A percentile compares a stretch with the other conserved stretches of the same genome.
phyloP scores from a whole-genome alignment of 352 stramenopile species.

The Phytophthora parvispora region DNA sequence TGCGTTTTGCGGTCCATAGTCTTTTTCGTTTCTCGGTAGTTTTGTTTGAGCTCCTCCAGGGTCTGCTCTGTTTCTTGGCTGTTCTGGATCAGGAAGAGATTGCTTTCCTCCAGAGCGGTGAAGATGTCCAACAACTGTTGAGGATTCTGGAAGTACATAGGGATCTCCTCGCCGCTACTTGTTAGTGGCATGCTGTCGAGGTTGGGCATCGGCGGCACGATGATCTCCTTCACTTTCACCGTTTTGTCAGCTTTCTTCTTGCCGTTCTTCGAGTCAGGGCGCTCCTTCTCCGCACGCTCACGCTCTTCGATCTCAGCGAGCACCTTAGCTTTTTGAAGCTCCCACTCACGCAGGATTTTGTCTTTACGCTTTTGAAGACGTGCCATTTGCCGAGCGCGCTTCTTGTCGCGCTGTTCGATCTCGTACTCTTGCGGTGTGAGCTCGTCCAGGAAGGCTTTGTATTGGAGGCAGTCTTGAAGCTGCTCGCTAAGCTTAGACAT shows the following conservation, averaged over 20 bases:
- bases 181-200: conserved; percentile 69
- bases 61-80: conserved; percentile 96
- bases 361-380: conserved; percentile 79
- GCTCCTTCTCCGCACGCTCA: conserved; percentile 65
- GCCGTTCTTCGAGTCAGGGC: conserved; percentile 63
- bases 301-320: conserved; percentile 80
- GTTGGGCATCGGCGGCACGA: conserved; percentile 73
- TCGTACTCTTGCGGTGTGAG: conserved; percentile 92
- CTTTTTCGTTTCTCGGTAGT: conserved; percentile 91
- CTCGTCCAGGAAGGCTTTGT: conserved; percentile 95
- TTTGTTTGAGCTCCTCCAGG: conserved; percentile 95
- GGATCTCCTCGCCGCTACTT: conserved; percentile 92
- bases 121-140: conserved; percentile 96
- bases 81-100: conserved; percentile 97
- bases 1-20: conserved; percentile 92
- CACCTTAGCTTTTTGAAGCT: conserved; percentile 57
- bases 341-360: conserved; percentile 77
- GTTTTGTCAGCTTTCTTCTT: conserved; percentile 66
- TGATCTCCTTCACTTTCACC: conserved; percentile 48
- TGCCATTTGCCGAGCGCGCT: conserved; percentile 69
- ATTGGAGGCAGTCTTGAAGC: conserved; percentile 91
- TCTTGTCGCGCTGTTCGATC: conserved; percentile 81
- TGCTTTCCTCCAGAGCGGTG: conserved; percentile 94
- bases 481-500: conserved; percentile 96
- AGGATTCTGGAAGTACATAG: conserved; percentile 97